Evolutionary conservation across 164 flowering plant genomes (phyloP).

Genomic region (Vitis labrusca): DNA sequence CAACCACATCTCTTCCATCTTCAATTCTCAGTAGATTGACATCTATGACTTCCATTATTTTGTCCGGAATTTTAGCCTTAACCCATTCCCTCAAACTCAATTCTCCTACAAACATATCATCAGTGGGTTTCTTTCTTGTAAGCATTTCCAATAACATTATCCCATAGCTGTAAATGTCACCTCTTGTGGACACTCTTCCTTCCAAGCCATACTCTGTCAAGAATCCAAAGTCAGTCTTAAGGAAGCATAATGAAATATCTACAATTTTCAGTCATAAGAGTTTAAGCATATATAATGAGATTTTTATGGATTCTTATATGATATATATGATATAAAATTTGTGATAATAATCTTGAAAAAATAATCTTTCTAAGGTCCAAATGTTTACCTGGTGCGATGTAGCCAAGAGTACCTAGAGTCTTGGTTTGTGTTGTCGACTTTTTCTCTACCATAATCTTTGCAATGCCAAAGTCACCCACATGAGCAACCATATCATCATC

Average conservation of each 20-base stretch:
- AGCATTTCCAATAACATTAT: constrained; percentile 27
- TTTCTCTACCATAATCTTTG: constrained; percentile 8
- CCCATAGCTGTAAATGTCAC: constrained; percentile 30
- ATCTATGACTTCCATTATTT: constrained; percentile 7
- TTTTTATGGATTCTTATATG: no score
- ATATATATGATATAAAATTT: no score
- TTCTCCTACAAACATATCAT: constrained; percentile 19
- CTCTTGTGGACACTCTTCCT: constrained; percentile 24
- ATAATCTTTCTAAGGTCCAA: no score
- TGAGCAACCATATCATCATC: constrained; percentile 16
- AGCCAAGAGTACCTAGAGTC: constrained; percentile 13
- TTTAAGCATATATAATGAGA: no score
- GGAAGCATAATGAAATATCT: no score
- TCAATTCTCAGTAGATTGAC: no score
- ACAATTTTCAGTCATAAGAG: no score
- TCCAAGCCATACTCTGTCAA: constrained; percentile 22
- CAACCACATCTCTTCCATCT: no score
- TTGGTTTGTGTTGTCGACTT: neutral
- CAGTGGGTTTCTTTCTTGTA: constrained; percentile 24
- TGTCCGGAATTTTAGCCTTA: neutral
- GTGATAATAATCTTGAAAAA: no score
- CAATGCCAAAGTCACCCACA: constrained; percentile 19
- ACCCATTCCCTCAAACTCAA: constrained; percentile 20
- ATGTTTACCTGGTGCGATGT: constrained; percentile 19
- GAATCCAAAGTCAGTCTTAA: no score